Base-by-base conservation (phyloP, 768 basidiomycete genomes). In the Boletellus ananas region DNA sequence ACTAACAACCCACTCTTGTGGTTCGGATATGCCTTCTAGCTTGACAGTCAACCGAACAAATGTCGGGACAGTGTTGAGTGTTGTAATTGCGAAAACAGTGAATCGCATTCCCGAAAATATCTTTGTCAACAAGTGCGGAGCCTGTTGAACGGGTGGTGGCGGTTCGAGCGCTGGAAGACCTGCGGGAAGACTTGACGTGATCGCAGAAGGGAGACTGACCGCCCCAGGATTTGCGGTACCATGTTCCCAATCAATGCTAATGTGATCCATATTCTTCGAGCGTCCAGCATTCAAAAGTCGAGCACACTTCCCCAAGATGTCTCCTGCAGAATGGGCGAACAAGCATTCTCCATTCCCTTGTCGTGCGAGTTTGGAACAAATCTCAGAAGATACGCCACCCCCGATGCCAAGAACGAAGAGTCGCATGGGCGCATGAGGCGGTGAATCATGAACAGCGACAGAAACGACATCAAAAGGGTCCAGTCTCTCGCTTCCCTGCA, bases 351-450 rank as follows among this genome's bases (percentile, higher is more conserved):
- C 84, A 10, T 76, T 71, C 2, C 84, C 84, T 1, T 70, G 70
- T 16, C 68, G 62, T 1, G 84, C 81, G n/a, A 85, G 76, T 4
- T 73, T 64, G 52, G 79, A 72, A 55, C 79, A 80, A 56, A 78
- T 70, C 0, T 71, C 76, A 4, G 71, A 78, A 3, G 81, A 82
- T 3, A 76, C 74, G 0, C 53, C 56, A 20, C 66, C 43, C 12
- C 84, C 84, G 13, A 85, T 81, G 1, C 83, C 83, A 2, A 85
- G 72, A 9, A 75, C 71, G 50, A 83, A 85, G 4, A 84, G 69
- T 8, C 81, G 78, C 2, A 79, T 50, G 8, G 70, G 70, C 0
- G 70, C 68, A 6, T 60, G 37, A 0, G 54, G 34, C 2, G 62
- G 42, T 23, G 75, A 63, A n/a, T 45, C 47, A 2, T 23, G 47